These are phyloP conservation scores for Mesembryanthemum crystallinum DNA, from an alignment of 148 eudicot genomes.

Conservation along the genomic window DNA sequence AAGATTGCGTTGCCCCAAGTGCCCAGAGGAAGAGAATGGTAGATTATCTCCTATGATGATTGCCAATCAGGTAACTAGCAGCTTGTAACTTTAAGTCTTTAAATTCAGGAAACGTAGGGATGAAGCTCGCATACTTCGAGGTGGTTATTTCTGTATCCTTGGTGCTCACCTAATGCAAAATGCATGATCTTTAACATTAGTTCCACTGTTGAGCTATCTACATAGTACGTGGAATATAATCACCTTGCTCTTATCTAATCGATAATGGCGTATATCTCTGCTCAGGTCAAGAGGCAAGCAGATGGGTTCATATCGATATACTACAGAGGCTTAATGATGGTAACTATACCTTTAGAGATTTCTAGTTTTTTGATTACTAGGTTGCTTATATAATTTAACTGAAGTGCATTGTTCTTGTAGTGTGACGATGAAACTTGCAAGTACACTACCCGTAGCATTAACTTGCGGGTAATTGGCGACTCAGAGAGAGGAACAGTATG, in stretches of 20 bases:
- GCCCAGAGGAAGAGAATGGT: constrained; percentile 76
- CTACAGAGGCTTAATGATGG: constrained; percentile 87
- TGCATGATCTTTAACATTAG: background rate
- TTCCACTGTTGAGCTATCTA: background rate
- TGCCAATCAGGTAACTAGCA: constrained; percentile 79
- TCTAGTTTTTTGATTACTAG: background rate
- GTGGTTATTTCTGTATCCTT: background rate
- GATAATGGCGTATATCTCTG: background rate
- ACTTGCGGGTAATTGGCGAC: constrained; percentile 81
- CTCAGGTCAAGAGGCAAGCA: constrained; percentile 80
- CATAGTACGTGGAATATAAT: background rate
- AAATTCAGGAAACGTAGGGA: too few relatives aligned
- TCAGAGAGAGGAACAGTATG: constrained; percentile 93
- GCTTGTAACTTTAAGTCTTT: background rate
- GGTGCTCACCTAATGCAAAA: background rate
- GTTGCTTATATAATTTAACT: background rate
- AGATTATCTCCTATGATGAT: constrained; percentile 62
- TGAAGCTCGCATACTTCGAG: background rate
- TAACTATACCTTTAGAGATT: constrained; percentile 26
- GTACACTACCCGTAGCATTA: constrained; percentile 73
- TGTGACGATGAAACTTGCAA: constrained; percentile 99
- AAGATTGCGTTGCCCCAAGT: constrained; percentile 69
- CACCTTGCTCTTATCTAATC: background rate
- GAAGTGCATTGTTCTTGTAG: constrained; percentile 33
- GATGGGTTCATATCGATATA: constrained; percentile 67